phyloP scores from a whole-genome alignment of 495 filamentous ascomycete species.

The Massariosphaeria phaeospora region DNA sequence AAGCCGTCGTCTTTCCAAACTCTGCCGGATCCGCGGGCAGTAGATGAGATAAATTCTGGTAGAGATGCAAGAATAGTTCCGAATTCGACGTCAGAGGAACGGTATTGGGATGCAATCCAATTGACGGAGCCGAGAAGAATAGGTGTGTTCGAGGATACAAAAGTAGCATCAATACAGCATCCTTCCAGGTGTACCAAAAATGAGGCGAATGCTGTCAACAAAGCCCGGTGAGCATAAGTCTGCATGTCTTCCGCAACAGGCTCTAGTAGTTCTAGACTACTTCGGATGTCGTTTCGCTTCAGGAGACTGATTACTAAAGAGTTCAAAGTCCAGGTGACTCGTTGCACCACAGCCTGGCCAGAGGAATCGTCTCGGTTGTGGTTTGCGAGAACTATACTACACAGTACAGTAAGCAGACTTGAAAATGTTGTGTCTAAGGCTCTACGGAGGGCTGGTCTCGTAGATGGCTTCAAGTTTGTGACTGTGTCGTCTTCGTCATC shows the following conservation, averaged over 20 bases:
- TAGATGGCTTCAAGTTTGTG: conserved; percentile 11
- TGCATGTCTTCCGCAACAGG: conserved; percentile 9
- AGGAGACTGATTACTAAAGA: conserved; percentile 14
- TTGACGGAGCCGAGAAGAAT: neutral
- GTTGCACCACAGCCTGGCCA: neutral
- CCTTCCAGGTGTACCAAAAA: conserved; percentile 20
- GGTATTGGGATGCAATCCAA: conserved; percentile 10
- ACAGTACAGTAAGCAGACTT: conserved; percentile 25
- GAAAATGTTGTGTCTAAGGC: conserved; percentile 29
- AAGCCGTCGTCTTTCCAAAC: conserved; percentile 27
- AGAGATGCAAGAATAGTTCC: conserved; percentile 7
- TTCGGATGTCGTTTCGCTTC: conserved; percentile 6
- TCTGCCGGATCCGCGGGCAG: conserved; percentile 17
- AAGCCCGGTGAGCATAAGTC: conserved; percentile 15
- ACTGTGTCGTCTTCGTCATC: conserved; percentile 1
- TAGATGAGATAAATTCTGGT: conserved; percentile 19
- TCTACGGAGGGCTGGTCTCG: conserved; percentile 17
- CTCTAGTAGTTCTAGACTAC: conserved; percentile 5
- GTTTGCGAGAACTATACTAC: conserved; percentile 14
- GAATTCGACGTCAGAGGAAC: neutral
- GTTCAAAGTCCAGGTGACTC: conserved; percentile 20
- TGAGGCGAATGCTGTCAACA: conserved; percentile 14
- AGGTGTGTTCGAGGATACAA: conserved; percentile 2
- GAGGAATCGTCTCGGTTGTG: neutral
- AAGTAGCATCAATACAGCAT: neutral